Base-by-base conservation (phyloP, 805 yeast genomes). In the Pichia nanzhaoensis region DNA sequence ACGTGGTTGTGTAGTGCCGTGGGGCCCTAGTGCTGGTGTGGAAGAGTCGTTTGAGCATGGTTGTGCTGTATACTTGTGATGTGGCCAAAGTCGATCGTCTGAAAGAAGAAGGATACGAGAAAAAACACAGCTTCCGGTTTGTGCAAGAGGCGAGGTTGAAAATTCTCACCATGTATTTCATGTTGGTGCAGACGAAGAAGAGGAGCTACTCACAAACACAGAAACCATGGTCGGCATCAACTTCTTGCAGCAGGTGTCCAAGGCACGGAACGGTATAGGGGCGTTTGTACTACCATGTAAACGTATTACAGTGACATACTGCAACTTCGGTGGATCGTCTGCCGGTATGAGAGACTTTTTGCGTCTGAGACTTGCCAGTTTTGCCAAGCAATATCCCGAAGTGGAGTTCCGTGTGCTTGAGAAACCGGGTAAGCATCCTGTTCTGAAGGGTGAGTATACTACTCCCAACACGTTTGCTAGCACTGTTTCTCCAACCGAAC, bases 251-350 rank as follows among this genome's bases (percentile, higher is more conserved):
- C 79, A 73, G 55, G 63, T 71, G 1, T 77, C 93, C 14, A 64
- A 73, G 35, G 78, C 85, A 21, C 77, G 87, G 53, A 85, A 86
- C 55, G 95, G 95, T 42, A 68, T 84, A 18, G 88, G 89, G 3
- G 78, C 90, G 0, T 85, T 74, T 58, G 73, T 85, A 7, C 68
- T 71, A 20, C 88, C 90, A 34, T 89, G 98, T 68, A 78, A 76
- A 55, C 78, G 76, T 58, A 74, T 93, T 42, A 74, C 82, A 1
- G 63, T 93, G 38, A 83, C 85, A 49, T 93, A 82, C 67, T 89
- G 96, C 69, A 89, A 93, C 71, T 84, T 95, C 82, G 98, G 97
- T 36, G 98, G 97, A 19, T 84, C 95, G 2, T 90, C 98, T 1
- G 72, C 73, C 42, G 97, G 97, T 3, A 75, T 89, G 68, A 71